Percentiles rank a stretch among this genome's conserved stretches.
Evolutionary conservation across 108 stramenopile genomes (phyloP).

Genomic region (Cyclotella cryptica): DNA sequence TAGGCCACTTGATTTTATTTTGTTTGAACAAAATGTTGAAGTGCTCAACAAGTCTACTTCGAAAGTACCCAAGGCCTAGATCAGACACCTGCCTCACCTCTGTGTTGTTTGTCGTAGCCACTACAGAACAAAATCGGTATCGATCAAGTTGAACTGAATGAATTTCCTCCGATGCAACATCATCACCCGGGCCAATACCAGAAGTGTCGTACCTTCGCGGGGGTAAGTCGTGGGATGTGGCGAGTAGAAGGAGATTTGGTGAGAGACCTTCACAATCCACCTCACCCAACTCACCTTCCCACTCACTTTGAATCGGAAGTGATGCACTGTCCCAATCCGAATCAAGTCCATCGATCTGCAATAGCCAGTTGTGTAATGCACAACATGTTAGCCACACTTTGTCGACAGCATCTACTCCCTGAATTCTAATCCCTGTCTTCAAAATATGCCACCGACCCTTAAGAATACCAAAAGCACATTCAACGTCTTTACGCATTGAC

Average conservation of each 20-base stretch:
- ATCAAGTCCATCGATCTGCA: conserved; percentile 50
- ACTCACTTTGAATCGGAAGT: neutral
- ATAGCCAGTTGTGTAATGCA: conserved; percentile 50
- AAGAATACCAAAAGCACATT: too few relatives aligned
- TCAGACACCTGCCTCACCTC: neutral
- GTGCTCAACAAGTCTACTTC: neutral
- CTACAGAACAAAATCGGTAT: neutral
- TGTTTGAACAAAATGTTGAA: conserved; percentile 5
- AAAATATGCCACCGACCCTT: conserved; percentile 14
- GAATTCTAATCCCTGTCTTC: conserved; percentile 27
- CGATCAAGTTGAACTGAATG: neutral
- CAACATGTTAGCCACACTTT: conserved; percentile 46
- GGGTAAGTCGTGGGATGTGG: neutral
- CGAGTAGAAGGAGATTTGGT: neutral
- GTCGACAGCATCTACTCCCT: conserved; percentile 13
- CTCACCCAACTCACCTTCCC: conserved; percentile 14
- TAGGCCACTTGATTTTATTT: too few relatives aligned
- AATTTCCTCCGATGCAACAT: neutral
- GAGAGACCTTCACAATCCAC: too few relatives aligned
- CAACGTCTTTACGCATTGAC: too few relatives aligned
- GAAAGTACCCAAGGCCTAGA: neutral
- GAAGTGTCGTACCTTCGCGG: too few relatives aligned
- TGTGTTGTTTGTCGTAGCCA: neutral
- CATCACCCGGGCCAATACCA: neutral
- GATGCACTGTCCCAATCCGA: neutral